Evolutionary conservation across 331 rosid genomes (phyloP), one percentile per base, ranked within the genome.

Genomic region (Acacia concinna): DNA sequence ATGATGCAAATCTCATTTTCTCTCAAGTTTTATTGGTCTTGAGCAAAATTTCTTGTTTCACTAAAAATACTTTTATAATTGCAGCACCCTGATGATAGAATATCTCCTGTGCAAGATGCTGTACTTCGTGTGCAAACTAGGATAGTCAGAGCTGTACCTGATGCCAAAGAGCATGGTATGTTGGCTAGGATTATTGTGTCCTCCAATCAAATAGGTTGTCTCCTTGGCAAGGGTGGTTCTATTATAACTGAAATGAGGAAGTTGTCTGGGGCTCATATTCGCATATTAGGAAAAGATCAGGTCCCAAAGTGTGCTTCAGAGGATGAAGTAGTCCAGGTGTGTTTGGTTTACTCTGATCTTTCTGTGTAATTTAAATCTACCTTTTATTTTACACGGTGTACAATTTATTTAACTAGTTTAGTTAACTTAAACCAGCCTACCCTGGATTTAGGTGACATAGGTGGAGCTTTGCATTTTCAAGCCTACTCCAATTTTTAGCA

Each of bases 81-180:
- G 88, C 97, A 96, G 99, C 93, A 89, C 79, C 99, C 97, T 68
- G 97, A 93, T 28, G 99, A 96, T 75, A 89, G 98, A 84, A 76
- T 96, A 82, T 96, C 99, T 43, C 84, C 90, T 43, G 97, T 93
- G 80, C 99, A 96, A 93, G 99, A 96, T 82, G 99, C 97, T 30
- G 89, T 91, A 70, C 92, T 93, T 71, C 97, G 92, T 25, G 97
- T 96, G 79, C 97, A 91, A 82, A 83, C 73, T 72, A 89, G 97
- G 85, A 90, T 96, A 71, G 89, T 83, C 71, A 88, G 88, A 89
- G 93, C 97, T 68, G 54, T 81, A 60, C 90, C 92, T 57, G 97
- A 91, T 81, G 78, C 70, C 80, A 89, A 88, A 88, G 98, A 91
- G 51, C 92, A 89, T 57, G 78, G 81, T 43, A 82, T 85, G 84